Conservation (phyloP, 129 eudicot genomes). For the Rutidosis leptorrhynchoides region DNA sequence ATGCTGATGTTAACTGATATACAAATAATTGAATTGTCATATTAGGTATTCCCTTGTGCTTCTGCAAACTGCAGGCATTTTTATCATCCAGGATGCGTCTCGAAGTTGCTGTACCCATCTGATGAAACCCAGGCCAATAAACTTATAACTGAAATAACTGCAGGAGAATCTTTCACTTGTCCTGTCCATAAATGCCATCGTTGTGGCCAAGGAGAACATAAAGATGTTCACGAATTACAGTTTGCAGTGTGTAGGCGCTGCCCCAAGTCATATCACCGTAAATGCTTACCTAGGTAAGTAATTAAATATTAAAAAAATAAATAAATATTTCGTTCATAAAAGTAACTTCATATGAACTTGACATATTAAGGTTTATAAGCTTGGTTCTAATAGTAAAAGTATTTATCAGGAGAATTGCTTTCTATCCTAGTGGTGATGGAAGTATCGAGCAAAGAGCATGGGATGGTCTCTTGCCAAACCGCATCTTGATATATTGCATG, state of each 20-base stretch:
- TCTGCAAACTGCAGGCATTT: constrained; percentile 80
- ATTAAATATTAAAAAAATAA: too few species aligned
- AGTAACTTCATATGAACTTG: too few species aligned
- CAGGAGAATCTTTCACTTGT: constrained; percentile 71
- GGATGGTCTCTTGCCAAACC: constrained; percentile 62
- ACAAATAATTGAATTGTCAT: neutral
- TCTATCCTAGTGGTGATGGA: constrained; percentile 33
- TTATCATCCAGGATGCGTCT: constrained; percentile 73
- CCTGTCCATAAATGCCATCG: constrained; percentile 65
- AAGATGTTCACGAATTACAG: constrained; percentile 43
- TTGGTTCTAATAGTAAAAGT: neutral
- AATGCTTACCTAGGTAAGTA: constrained; percentile 86
- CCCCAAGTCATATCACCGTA: constrained; percentile 80
- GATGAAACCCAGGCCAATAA: constrained; percentile 42
- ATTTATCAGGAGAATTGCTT: constrained; percentile 47
- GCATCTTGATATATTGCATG: constrained; percentile 83
- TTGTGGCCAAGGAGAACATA: constrained; percentile 63
- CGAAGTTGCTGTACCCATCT: constrained; percentile 41
- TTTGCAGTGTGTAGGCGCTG: constrained; percentile 90
- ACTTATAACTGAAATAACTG: constrained; percentile 43
- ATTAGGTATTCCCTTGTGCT: constrained; percentile 80
- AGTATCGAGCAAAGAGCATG: constrained; percentile 59
- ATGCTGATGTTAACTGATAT: constrained; percentile 1
- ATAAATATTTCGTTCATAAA: too few species aligned
- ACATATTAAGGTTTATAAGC: constrained; percentile 9